Base-by-base conservation (phyloP, 805 yeast species). In the Cyberlindnera subsufficiens region DNA sequence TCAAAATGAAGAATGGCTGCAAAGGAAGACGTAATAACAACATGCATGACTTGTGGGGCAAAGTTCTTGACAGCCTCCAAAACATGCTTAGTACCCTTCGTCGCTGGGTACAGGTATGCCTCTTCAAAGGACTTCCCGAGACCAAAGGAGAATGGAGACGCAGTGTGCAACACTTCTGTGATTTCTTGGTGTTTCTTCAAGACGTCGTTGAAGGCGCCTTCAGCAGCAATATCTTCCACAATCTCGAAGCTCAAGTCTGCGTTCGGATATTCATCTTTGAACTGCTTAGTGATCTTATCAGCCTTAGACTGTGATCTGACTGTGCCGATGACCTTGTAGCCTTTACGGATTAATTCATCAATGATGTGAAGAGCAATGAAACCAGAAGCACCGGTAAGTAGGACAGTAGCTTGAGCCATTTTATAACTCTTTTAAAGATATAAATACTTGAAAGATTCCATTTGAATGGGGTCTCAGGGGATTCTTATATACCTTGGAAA, bases 101-200 rank as follows among this genome's bases (percentile, higher is more conserved):
- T 61, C 1, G 85, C 83, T 4, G 86, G 86, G 19, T 58, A 65
- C 44, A 78, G 60, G 41, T 79, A 63, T 18, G 75, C 80, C 39
- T 70, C 69, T 44, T 72, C 80, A 29, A 52, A 56, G 30, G 71
- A 63, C 46, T 70, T 66, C 13, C 65, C 59, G 17, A 67, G 60
- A 9, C 69, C 66, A 55, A 69, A 72, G 25, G 68, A 63, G 56
- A 74, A 73, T 13, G 86, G 84, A 14, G 82, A 72, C 3, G 86
- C 86, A 11, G 80, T 70, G 58, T 80, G 86, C 35, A 79, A 51
- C 39, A 80, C 78, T 30, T 71, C 75, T 10, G 65, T 64, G 42
- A 78, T 71, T 32, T 78, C 81, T 30, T 72, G 72, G 30, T 72
- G 70, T 10, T 63, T 64, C 51, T 69, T 58, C 50, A 78, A 65